Percentiles rank a stretch among this genome's conserved stretches.
phyloP scores from a whole-genome alignment of 305 asterid genomes.

The Andrographis paniculata region DNA sequence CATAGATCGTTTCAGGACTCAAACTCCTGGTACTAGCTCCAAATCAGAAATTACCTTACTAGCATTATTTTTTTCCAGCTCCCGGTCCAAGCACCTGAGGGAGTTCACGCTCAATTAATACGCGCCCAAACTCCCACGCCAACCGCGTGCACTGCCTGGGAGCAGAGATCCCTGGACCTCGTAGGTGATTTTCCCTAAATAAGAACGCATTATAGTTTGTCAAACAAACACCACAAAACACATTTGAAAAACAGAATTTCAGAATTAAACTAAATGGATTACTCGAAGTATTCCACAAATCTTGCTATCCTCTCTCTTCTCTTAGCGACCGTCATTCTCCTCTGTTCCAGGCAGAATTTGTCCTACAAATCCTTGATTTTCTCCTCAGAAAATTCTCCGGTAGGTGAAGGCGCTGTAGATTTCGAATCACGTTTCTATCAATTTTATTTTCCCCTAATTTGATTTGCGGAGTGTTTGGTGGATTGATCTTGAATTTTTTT shows the following conservation, averaged over 20 bases:
- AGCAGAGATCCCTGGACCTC: no score
- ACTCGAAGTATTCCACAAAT: constrained; percentile 24
- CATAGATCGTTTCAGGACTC: no score
- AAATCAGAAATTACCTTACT: no score
- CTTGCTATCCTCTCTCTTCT: constrained; percentile 27
- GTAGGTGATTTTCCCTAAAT: no score
- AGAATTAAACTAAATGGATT: constrained; percentile 19
- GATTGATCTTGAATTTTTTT: background rate
- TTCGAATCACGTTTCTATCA: background rate
- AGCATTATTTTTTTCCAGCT: no score
- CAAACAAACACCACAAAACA: background rate
- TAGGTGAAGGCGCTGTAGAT: constrained; percentile 19
- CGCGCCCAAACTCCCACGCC: background rate
- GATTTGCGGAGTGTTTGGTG: background rate
- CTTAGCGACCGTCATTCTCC: constrained; percentile 17
- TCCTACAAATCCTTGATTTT: constrained; percentile 7
- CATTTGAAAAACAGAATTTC: background rate
- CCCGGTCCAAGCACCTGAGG: no score
- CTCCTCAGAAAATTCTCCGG: constrained; percentile 8
- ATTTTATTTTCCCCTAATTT: background rate
- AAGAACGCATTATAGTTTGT: background rate
- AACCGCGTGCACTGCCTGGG: no score
- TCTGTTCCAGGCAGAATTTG: constrained; percentile 24
- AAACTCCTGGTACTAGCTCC: no score
- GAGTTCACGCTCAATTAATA: no score